phyloP scores from a whole-genome alignment of 2,329 filamentous ascomycete species.

The Penicillium vulpinum region DNA sequence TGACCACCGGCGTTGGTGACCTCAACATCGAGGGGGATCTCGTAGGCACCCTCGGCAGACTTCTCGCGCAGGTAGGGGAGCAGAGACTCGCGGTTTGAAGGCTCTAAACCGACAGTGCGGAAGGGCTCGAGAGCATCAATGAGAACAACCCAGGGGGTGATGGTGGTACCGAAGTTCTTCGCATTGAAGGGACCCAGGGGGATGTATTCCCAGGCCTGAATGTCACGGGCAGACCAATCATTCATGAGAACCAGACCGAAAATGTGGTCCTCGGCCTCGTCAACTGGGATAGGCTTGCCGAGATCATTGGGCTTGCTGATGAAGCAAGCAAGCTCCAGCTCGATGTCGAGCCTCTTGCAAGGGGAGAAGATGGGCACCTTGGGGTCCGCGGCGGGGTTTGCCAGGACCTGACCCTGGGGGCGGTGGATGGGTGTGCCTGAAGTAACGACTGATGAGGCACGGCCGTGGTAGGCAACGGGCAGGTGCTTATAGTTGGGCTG shows the following conservation, averaged over 20 bases:
- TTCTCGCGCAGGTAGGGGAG: constrained; percentile 67
- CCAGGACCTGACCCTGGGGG: constrained; percentile 72
- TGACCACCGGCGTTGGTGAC: constrained; percentile 47
- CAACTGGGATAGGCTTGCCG: constrained; percentile 63
- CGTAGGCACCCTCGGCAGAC: constrained; percentile 58
- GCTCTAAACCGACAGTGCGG: constrained; percentile 53
- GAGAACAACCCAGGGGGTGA: constrained; percentile 77
- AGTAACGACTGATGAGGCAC: constrained; percentile 72
- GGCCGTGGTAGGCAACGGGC: constrained; percentile 78
- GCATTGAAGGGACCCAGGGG: constrained; percentile 79
- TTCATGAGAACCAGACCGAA: constrained; percentile 83
- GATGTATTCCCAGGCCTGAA: constrained; percentile 82
- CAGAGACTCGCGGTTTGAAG: constrained; percentile 54
- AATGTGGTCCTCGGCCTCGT: constrained; percentile 66
- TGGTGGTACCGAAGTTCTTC: constrained; percentile 79
- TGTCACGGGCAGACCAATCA: constrained; percentile 81
- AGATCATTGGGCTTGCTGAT: constrained; percentile 65
- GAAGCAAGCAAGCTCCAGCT: constrained; percentile 77
- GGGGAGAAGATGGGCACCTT: constrained; percentile 65
- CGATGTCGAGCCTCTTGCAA: constrained; percentile 70
- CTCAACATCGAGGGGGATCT: constrained; percentile 69
- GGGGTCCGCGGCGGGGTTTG: constrained; percentile 61
- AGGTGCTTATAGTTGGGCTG: constrained; percentile 81
- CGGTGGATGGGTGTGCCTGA: constrained; percentile 72
- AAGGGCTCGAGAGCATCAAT: constrained; percentile 74